A percentile compares a stretch with the other conserved stretches of the same genome.
Conservation (phyloP, 129 eudicot species). For the Sambucus nigra region DNA sequence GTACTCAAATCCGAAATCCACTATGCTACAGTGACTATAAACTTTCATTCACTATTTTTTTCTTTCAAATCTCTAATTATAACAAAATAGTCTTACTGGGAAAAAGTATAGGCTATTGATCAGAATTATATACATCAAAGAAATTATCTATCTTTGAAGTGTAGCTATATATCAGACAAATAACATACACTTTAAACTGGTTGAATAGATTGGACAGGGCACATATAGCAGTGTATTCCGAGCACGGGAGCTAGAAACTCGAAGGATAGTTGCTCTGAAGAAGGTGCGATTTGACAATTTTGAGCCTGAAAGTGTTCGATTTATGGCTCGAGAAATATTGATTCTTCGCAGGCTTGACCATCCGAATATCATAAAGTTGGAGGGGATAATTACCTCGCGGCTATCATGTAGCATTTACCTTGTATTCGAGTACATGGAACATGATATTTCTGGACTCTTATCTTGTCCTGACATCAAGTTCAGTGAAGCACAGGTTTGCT, state of each 20-base stretch:
- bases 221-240: constrained; percentile 89
- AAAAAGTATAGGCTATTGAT: too few relatives aligned
- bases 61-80: too few relatives aligned
- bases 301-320: constrained; percentile 96
- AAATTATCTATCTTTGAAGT: neutral
- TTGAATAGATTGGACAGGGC: constrained; percentile 76
- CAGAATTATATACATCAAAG: too few relatives aligned
- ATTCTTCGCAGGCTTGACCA: constrained; percentile 86
- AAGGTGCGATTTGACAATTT: constrained; percentile 87
- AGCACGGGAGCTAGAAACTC: constrained; percentile 65
- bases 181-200: constrained; percentile 4
- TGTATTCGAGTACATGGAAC: constrained; percentile 97
- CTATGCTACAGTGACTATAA: too few relatives aligned
- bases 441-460: constrained; percentile 76
- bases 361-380: constrained; percentile 83
- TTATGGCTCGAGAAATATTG: constrained; percentile 88
- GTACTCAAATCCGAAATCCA: too few relatives aligned
- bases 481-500: constrained; percentile 75
- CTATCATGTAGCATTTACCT: constrained; percentile 86
- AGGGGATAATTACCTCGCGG: constrained; percentile 69
- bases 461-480: constrained; percentile 68
- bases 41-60: too few relatives aligned
- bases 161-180: neutral
- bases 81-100: too few relatives aligned
- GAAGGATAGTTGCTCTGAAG: constrained; percentile 80